These are phyloP conservation scores for Daldinia grandis DNA, from an alignment of 495 filamentous ascomycete species.

Conservation along the genomic window DNA sequence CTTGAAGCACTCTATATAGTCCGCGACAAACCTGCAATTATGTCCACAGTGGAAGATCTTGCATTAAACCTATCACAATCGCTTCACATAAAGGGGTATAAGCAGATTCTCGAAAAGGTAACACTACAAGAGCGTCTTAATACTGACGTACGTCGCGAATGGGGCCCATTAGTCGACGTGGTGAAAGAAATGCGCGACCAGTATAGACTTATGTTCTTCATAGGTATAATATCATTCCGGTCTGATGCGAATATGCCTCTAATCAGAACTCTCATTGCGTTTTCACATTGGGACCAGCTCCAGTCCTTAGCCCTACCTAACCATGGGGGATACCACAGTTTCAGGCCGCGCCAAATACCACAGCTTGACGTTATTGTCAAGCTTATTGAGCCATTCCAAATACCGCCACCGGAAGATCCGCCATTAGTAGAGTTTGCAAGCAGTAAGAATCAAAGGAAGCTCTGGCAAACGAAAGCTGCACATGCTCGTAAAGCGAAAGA, in stretches of 20 bases:
- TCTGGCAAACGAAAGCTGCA: constrained; percentile 22
- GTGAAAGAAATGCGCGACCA: constrained; percentile 28
- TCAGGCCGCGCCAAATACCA: constrained; percentile 41
- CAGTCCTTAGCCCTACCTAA: constrained; percentile 37
- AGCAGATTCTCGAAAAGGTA: constrained; percentile 38
- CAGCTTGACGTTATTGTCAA: constrained; percentile 44
- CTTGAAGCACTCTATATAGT: constrained; percentile 44
- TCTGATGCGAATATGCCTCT: constrained; percentile 41
- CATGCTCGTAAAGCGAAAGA: constrained; percentile 39
- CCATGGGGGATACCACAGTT: constrained; percentile 40
- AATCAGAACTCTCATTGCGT: constrained; percentile 44
- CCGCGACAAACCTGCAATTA: constrained; percentile 36
- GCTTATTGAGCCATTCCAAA: constrained; percentile 36
- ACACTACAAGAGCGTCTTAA: constrained; percentile 48
- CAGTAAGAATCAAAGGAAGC: constrained; percentile 38
- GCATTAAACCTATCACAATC: constrained; percentile 41
- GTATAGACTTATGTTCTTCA: constrained; percentile 32
- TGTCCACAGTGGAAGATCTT: constrained; percentile 43
- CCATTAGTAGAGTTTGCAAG: constrained; percentile 35
- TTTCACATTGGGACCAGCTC: constrained; percentile 43
- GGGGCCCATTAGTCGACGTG: constrained; percentile 48
- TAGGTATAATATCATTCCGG: constrained; percentile 44
- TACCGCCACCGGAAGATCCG: constrained; percentile 30
- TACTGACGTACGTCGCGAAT: constrained; percentile 45
- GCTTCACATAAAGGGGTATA: constrained; percentile 47